Conservation (phyloP, 805 yeast species). For the Priceomyces haplophilus region DNA sequence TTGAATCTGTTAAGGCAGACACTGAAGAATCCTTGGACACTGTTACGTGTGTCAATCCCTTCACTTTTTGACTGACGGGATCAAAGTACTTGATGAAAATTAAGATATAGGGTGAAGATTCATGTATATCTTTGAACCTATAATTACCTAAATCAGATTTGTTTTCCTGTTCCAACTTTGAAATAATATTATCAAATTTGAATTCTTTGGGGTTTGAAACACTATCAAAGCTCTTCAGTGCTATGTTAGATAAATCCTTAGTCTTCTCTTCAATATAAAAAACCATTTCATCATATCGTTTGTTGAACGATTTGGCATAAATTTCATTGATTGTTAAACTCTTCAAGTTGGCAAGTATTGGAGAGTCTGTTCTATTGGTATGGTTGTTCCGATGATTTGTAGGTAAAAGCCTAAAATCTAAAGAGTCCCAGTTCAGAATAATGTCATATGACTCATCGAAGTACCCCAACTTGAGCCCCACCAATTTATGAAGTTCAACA, state of each 20-base stretch:
- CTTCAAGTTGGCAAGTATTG: slow-evolving; percentile 24
- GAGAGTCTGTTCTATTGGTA: slow-evolving; percentile 60
- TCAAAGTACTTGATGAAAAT: slow-evolving; percentile 68
- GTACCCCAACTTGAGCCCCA: slow-evolving; percentile 44
- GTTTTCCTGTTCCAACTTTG: slow-evolving; percentile 16
- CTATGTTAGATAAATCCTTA: slow-evolving; percentile 33
- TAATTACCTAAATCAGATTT: slow-evolving; percentile 2
- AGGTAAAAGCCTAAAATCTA: slow-evolving; percentile 57
- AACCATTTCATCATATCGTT: slow-evolving; percentile 48
- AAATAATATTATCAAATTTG: slow-evolving; percentile 17
- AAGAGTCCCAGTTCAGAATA: slow-evolving; percentile 2
- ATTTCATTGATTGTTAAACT: slow-evolving; percentile 50
- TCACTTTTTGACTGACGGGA: slow-evolving; percentile 46
- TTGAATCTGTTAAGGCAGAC: slow-evolving; percentile 34
- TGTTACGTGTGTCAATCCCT: slow-evolving; percentile 61
- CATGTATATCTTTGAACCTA: slow-evolving; percentile 14
- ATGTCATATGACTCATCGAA: slow-evolving; percentile 17
- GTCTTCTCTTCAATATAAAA: slow-evolving; percentile 64
- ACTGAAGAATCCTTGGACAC: slow-evolving; percentile 49
- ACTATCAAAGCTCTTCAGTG: slow-evolving; percentile 5
- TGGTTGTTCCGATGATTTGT: slow-evolving; percentile 67
- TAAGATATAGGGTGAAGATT: slow-evolving; percentile 22
- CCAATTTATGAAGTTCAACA: slow-evolving; percentile 45
- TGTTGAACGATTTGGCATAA: slow-evolving; percentile 43
- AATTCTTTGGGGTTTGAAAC: slow-evolving; percentile 19